Conservation (phyloP, 345 rosid genomes). For the Sonneratia alba region DNA sequence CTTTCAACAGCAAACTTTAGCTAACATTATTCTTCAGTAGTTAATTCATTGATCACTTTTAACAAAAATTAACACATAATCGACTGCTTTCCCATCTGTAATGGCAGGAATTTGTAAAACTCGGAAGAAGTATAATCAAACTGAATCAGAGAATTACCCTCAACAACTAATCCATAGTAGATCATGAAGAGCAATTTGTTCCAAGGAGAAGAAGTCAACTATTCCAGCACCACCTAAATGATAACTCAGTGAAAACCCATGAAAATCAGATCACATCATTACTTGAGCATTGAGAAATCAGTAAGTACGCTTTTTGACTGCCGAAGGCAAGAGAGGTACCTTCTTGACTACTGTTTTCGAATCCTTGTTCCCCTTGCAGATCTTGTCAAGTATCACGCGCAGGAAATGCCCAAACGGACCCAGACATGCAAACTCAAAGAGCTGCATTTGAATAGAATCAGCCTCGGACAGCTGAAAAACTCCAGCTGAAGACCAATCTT, state of each 20-base stretch:
- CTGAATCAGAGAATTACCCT: slow-evolving; percentile 32
- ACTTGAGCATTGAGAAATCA: neutral
- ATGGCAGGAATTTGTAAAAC: neutral
- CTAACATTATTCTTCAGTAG: neutral
- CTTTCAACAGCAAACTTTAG: neutral
- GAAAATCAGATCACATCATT: neutral
- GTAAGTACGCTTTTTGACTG: neutral
- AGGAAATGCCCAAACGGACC: slow-evolving; percentile 84
- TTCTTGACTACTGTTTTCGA: slow-evolving; percentile 82
- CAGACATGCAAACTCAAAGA: slow-evolving; percentile 68
- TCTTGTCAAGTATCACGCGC: slow-evolving; percentile 57
- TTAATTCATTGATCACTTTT: too few species aligned
- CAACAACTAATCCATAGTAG: slow-evolving; percentile 62
- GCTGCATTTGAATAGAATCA: slow-evolving; percentile 28
- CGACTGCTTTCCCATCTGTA: neutral
- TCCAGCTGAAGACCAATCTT: neutral
- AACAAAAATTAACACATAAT: too few species aligned
- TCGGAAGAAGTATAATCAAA: neutral
- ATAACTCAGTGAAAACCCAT: neutral
- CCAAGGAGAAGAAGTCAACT: slow-evolving; percentile 79
- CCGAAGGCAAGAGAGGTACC: slow-evolving; percentile 25
- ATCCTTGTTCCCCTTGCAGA: slow-evolving; percentile 86
- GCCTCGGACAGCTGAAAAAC: neutral
- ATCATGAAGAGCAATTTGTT: slow-evolving; percentile 81
- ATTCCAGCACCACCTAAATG: slow-evolving; percentile 61